Conservation (phyloP, 108 stramenopile genomes). For the Nitzschia palea region DNA sequence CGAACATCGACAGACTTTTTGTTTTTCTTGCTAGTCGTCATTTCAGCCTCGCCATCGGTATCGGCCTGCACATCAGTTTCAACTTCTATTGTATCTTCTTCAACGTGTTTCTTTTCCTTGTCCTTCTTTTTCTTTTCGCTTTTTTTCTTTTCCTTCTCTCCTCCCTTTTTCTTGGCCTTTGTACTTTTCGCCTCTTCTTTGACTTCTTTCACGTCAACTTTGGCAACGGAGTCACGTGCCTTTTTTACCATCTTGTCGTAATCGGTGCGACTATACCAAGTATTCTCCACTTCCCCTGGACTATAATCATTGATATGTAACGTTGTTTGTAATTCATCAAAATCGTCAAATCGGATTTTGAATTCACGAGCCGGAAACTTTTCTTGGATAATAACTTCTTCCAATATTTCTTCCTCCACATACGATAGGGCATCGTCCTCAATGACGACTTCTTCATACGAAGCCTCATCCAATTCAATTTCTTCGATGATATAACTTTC, state of each 20-base stretch:
- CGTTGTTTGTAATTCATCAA: slow-evolving; percentile 33
- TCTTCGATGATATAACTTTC: slow-evolving; percentile 15
- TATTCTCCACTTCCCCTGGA: slow-evolving; percentile 11
- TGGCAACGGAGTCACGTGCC: slow-evolving; percentile 18
- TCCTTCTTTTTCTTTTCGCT: not conserved
- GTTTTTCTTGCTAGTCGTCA: not conserved
- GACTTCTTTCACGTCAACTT: slow-evolving; percentile 16
- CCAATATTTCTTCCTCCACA: slow-evolving; percentile 12
- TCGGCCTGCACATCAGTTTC: too few species aligned
- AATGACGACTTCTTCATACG: not conserved
- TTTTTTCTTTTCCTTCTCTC: not conserved
- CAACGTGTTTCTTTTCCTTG: not conserved
- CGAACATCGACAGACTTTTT: slow-evolving; percentile 32
- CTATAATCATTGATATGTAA: slow-evolving; percentile 36
- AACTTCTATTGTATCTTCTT: not conserved
- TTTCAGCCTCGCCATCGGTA: not conserved
- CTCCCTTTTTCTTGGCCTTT: not conserved
- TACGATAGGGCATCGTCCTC: not conserved
- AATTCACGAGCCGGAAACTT: slow-evolving; percentile 9
- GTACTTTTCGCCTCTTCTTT: not conserved
- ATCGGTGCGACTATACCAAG: slow-evolving; percentile 31
- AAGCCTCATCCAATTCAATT: not conserved
- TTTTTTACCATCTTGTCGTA: slow-evolving; percentile 36
- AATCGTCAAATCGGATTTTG: slow-evolving; percentile 34
- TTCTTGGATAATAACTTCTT: not conserved